Evolutionary conservation across 2,329 filamentous ascomycete species (phyloP), one percentile per base, ranked within the genome.

Genomic region (Exophiala spinifera): DNA sequence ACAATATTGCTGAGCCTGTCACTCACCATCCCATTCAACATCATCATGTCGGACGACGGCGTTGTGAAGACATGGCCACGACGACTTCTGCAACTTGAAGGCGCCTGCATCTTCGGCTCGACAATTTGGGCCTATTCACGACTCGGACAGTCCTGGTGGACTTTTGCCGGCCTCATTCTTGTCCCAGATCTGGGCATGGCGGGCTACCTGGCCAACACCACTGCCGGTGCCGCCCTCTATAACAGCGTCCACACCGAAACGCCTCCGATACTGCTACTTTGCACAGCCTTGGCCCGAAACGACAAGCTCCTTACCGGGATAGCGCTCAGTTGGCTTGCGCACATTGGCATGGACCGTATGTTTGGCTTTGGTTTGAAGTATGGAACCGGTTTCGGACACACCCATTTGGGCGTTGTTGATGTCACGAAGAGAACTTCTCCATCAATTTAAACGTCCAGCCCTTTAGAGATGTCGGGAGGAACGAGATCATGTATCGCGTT

Each of bases 301-400:
- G 39, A 49, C 36, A 57, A 57, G 36, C 19, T 44, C 7, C 14
- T 42, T 36, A 45, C 51, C n/a, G 50, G 54, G 13, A 11, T 47
- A 21, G 49, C 50, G 19, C 37, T 53, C 8, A 48, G 33, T 25
- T 60, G 57, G 57, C 57, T 52, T 6, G 51, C 55, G 6, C 57
- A 60, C 28, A 55, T 58, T 33, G 55, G 55, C 20, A 58, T 58
- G 55, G 55, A 58, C 23, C 55, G 55, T 19, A 58, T 58, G 55
- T 17, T 55, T 28, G 55, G 55, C 14, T 51, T 25, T 49, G 55
- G 55, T 15, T 21, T 55, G 17, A 58, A 58, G 47, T 58, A 58
- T 40, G 55, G 47, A 13, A 58, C 47, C 20, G 19, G 51, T 28
- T 58, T 58, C 28, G 43, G 48, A 19, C 55, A 58, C 44, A 58